Evolutionary conservation across 495 filamentous ascomycete species (phyloP), one percentile per base, ranked within the genome.

Genomic region (Clavariopsis aquatica): DNA sequence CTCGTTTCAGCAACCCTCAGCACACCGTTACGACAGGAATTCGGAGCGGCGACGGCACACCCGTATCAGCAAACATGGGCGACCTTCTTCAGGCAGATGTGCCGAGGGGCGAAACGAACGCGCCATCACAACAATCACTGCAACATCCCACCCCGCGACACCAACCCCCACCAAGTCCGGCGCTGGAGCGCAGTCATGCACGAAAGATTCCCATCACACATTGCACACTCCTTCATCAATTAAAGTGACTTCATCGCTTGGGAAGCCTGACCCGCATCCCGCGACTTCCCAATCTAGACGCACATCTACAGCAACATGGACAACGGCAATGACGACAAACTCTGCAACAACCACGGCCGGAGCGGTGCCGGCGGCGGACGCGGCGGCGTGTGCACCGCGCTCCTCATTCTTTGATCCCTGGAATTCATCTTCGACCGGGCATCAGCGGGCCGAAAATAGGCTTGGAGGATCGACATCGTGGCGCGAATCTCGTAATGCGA

Each of bases 401-500:
- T 75, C 76, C 46, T 43, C 38, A n/a, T 68, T 75, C 64, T 93
- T 90, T 74, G 91, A 96, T 71, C 79, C 89, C 31, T 96, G 89
- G 89, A 92, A 91, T 75, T 88, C 88, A 22, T 84, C 83, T 17
- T 84, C 88, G 0, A 87, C 89, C 6, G 92, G 92, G 55, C 91
- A 96, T 73, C 92, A 96, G 75, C 79, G 82, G 29, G 85, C 87
- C 61, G 86, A 93, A 36, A 84, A 83, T 56, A 77, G 77, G 15
- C 76, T 86, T 9, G 77, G 80, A 13, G 80, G 78, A 34, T 84
- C 84, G 31, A 85, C 79, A 0, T 83, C 84, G 72, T 95, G 91
- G 91, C 84, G 88, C 20, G 80, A 85, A 28, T 86, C 85, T 5
- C 82, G 90, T 19, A 80, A 80, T 13, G 57, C 78, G 24, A 93